Conservation (phyloP, 306 rosid species). For the Castanea mollissima region DNA sequence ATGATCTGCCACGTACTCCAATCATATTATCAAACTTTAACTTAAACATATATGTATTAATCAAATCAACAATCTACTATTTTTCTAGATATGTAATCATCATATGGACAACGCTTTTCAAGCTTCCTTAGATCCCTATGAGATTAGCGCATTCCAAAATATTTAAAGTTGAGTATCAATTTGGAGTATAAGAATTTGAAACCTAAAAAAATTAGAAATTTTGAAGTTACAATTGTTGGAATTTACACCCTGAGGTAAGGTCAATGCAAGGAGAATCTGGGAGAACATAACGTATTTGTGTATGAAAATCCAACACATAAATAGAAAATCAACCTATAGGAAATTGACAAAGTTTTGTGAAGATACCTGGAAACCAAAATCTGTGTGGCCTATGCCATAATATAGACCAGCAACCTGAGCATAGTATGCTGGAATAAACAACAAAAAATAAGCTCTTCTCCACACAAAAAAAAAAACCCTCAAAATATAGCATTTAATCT, state of each 20-base stretch:
- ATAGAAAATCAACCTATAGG: not conserved
- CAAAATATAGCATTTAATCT: not conserved
- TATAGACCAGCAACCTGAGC: conserved; percentile 88
- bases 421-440: conserved; percentile 61
- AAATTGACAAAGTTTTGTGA: not conserved
- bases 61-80: not conserved
- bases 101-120: not conserved
- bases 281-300: not conserved
- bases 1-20: not conserved
- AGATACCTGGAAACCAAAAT: conserved; percentile 80
- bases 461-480: not conserved
- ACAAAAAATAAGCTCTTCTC: conserved; percentile 24
- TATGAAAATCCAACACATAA: not conserved
- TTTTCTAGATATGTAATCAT: not conserved
- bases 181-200: not conserved
- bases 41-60: not conserved
- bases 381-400: conserved; percentile 51
- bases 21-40: not conserved
- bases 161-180: not conserved
- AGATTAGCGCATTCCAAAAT: not conserved
- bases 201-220: not conserved
- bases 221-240: not conserved
- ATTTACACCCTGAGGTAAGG: not conserved
- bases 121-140: not conserved
- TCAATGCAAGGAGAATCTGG: not conserved